These are phyloP conservation scores for Lolium multiflorum DNA, from an alignment of 176 grass and related monocot genomes.

Conservation along the genomic window DNA sequence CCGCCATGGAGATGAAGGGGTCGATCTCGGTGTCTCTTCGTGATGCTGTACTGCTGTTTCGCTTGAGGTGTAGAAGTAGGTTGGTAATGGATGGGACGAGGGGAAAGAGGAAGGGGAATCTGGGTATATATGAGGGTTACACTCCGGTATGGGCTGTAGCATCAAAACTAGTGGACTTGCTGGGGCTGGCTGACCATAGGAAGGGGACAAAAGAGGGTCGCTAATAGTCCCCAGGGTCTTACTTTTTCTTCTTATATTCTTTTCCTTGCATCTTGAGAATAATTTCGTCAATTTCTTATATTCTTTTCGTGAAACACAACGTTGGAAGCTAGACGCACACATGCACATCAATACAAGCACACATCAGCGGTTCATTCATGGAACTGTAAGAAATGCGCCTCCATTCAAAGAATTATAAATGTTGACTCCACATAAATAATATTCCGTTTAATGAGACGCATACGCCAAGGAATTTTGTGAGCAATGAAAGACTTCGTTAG, in stretches of 20 bases:
- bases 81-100: slow-evolving; percentile 37
- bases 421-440: no score
- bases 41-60: slow-evolving; percentile 7
- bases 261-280: not conserved
- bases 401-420: no score
- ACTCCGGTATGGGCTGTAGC: slow-evolving; percentile 37
- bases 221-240: slow-evolving; percentile 38
- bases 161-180: slow-evolving; percentile 42
- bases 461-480: not conserved
- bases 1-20: slow-evolving; percentile 48
- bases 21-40: slow-evolving; percentile 7
- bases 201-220: slow-evolving; percentile 29
- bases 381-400: no score
- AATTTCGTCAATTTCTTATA: not conserved
- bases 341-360: no score
- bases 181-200: slow-evolving; percentile 49
- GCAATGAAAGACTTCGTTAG: no score
- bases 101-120: slow-evolving; percentile 47
- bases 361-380: no score
- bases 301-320: not conserved
- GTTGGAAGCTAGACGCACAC: not conserved
- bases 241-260: slow-evolving; percentile 34
- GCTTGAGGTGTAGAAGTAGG: slow-evolving; percentile 43
- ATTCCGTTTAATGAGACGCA: not conserved
- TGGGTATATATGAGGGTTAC: slow-evolving; percentile 55